Evolutionary conservation across 768 basidiomycete species (phyloP), one percentile per base, ranked within the genome.

Genomic region (Boletus reticuloceps): DNA sequence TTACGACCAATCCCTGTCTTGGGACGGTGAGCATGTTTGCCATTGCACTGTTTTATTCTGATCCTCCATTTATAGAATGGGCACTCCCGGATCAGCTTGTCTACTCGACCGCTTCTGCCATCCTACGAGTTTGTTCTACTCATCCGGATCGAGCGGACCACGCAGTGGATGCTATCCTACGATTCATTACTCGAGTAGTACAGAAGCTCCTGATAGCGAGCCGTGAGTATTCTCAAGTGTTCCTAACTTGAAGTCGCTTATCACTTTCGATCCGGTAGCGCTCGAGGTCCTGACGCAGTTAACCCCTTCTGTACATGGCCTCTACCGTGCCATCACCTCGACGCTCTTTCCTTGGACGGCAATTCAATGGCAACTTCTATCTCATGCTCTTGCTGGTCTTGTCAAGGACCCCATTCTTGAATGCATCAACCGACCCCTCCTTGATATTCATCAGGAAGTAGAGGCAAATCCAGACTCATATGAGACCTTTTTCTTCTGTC

Each of bases 61-160:
- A 58, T 43, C 20, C n/a, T 48, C 19, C 13, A 29, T 17, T 29
- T 37, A n/a, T 42, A 94, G 92, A 91, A 60, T 94, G 91, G 91
- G 81, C 91, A 4, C 77, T 91, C 32, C 86, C 93, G 37, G 90
- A 95, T 70, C 89, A 93, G 64, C 80, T 95, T 39, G 86, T 90
- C 2, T 89, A 79, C 64, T 85, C 88, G 1, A 91, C 86, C 5
- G 80, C 91, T 22, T 88, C 87, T 5, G 88, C 91, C 12, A 74
- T 93, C 9, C 76, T 95, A 43, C 77, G 82, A 49, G 74, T 92
- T 20, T 83, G 88, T 20, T 80, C 77, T 42, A 67, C 74, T 17
- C 77, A 86, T 69, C 68, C 74, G 0, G 70, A 79, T 48, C 78
- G 83, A 59, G 74, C 80, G 16, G 74, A 76, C 14, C 71, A 68